phyloP scores from a whole-genome alignment of 768 basidiomycete genomes.

The Grammothele lineata region DNA sequence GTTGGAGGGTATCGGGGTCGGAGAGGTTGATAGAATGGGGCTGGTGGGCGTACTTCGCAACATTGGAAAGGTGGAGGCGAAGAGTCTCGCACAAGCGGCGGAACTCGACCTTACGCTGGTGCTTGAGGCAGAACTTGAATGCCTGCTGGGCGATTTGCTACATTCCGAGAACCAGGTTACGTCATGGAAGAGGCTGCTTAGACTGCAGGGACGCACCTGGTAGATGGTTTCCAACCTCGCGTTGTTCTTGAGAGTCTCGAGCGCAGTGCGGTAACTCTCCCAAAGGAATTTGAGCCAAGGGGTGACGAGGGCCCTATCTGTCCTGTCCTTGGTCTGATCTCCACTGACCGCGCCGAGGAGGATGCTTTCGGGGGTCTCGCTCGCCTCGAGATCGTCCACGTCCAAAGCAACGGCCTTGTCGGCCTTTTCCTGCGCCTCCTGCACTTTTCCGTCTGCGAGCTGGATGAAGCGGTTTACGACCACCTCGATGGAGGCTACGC shows the following conservation, averaged over 20 bases:
- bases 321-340: slow-evolving; percentile 91
- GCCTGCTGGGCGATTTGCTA: slow-evolving; percentile 96
- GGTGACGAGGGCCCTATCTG: slow-evolving; percentile 90
- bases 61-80: slow-evolving; percentile 89
- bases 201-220: slow-evolving; percentile 52
- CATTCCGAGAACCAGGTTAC: slow-evolving; percentile 1
- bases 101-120: slow-evolving; percentile 95
- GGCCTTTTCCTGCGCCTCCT: slow-evolving; percentile 83
- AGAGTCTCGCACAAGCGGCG: slow-evolving; percentile 94
- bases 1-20: slow-evolving; percentile 91
- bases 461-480: slow-evolving; percentile 86
- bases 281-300: slow-evolving; percentile 99
- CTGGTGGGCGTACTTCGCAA: slow-evolving; percentile 93
- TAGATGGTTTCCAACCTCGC: slow-evolving; percentile 89
- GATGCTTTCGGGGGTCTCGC: slow-evolving; percentile 91
- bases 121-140: slow-evolving; percentile 92
- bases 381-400: slow-evolving; percentile 93
- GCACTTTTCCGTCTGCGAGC: slow-evolving; percentile 76
- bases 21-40: slow-evolving; percentile 92
- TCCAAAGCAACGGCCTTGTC: slow-evolving; percentile 68
- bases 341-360: slow-evolving; percentile 84
- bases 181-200: not conserved
- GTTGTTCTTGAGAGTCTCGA: slow-evolving; percentile 96
- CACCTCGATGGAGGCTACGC: slow-evolving; percentile 85
- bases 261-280: slow-evolving; percentile 94